Conservation (phyloP, 2,329 filamentous ascomycete species). For the Albophoma yamanashiensis region DNA sequence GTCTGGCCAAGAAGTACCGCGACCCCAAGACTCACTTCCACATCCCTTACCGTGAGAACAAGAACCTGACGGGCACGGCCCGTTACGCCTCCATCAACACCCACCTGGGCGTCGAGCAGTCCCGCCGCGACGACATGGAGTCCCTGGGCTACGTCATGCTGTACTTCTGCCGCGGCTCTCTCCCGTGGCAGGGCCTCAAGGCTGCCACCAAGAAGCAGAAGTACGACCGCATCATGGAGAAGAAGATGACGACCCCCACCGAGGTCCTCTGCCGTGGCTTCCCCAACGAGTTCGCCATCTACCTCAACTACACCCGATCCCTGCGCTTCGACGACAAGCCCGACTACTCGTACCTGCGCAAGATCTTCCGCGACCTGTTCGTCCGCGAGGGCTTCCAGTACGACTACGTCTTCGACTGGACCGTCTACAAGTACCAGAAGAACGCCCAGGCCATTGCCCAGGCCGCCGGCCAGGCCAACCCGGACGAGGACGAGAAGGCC, state of each 20-base stretch:
- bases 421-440: constrained; percentile 99
- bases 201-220: constrained; percentile 99
- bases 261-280: constrained; percentile 98
- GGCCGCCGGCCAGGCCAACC: constrained; percentile 55
- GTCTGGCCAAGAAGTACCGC: constrained; percentile 98
- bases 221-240: constrained; percentile 99
- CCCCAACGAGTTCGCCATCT: constrained; percentile 99
- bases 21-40: constrained; percentile 99
- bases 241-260: constrained; percentile 99
- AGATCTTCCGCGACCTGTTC: constrained; percentile 99
- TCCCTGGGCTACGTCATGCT: constrained; percentile 99
- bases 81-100: constrained; percentile 99
- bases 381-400: constrained; percentile 99
- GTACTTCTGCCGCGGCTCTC: constrained; percentile 98
- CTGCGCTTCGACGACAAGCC: constrained; percentile 99
- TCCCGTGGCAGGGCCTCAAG: constrained; percentile 97
- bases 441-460: constrained; percentile 91
- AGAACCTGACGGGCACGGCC: constrained; percentile 97
- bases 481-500: constrained; percentile 68
- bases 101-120: constrained; percentile 96
- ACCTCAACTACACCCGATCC: constrained; percentile 97
- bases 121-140: constrained; percentile 98
- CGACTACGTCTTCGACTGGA: constrained; percentile 99
- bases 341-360: constrained; percentile 98
- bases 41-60: constrained; percentile 99